Evolutionary conservation across 139 green algal species (phyloP), one percentile per base, ranked within the genome.

Genomic region (Micractinium sp.): DNA sequence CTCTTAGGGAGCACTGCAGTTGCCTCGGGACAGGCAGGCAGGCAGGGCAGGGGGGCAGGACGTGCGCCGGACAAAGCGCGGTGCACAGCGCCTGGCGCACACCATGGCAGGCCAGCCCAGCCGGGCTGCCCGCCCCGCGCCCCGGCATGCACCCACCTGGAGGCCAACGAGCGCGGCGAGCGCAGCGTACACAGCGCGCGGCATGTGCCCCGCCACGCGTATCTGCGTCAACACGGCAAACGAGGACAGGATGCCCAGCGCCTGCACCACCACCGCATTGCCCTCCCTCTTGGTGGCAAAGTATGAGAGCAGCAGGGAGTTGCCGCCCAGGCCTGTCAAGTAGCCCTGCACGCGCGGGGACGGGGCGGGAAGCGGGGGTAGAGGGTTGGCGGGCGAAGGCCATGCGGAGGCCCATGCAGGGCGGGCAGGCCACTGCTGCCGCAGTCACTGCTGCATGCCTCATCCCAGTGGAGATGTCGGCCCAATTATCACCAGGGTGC

Each of bases 301-400:
- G 87, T 97, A 95, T 53, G 88, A 95, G 84, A 95, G 93, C 92
- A 97, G 96, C 41, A 97, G 90, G 16, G 93, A 93, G 90, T 97
- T 97, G 73, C 95, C 95, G 53, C 95, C 85, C 41, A 97, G 89
- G 5, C 90, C 93, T 31, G 92, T 90, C 7, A 90, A 61, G 77
- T 86, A 90, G 86, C 86, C 85, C 86, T 86, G 76, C 86, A 36
- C 39, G 23, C 5, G 12, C 47, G n/a, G 39, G 74, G 35, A 4
- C 53, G n/a, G 22, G 12, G 73, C 18, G 39, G 85, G 35, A 19
- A 18, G 53, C 2, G 25, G 33, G 41, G 71, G 85, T 36, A 9
- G 79, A 19, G 12, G 47, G 14, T 14, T 23, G 47, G 18, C 23
- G 19, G 79, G 47, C n/a, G 41, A 23, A 27, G 14, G 41, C 29